Evolutionary conservation across 2,329 filamentous ascomycete genomes (phyloP), one percentile per base, ranked within the genome.

Genomic region (Kalmusia sp.): DNA sequence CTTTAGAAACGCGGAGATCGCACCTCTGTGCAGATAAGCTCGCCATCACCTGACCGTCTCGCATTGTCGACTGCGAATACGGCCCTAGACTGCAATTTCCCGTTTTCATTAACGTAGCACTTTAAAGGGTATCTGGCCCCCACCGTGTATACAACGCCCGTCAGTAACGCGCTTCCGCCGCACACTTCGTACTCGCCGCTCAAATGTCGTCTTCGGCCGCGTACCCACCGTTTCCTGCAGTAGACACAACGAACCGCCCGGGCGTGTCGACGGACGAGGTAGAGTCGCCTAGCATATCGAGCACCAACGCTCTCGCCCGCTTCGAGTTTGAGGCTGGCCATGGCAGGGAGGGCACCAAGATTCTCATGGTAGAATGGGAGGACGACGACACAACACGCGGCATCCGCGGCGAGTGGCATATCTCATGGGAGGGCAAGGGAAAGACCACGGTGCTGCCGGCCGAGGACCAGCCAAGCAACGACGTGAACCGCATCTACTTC

Each of bases 311-410:
- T n/a, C 80, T 92, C 39, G 89, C 91, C 39, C 87, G 92, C 54
- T 96, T 96, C 75, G 92, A 96, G 72, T 96, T 96, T 70, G 89
- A 93, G 75, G 81, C 85, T 0, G 88, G 87, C 30, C 85, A 84
- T 71, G 89, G 86, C 44, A 91, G 91, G 65, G 89, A 93, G 60
- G 92, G 92, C 34, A 96, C 91, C 58, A 96, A 96, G 79, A 88
- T 96, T 58, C 79, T 96, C 64, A 95, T 96, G 91, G 88, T 96
- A 33, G 92, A 96, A 73, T 96, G 92, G 92, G 87, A 91, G 70
- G 85, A 88, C 47, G 82, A 84, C 60, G 77, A 82, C 54, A 73
- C 77, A 35, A 80, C 77, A 2, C 74, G 78, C 46, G 74, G 75
- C 9, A 59, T 80, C 14, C 69, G 67, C 0, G 83, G 81, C 2